Base-by-base conservation (phyloP, 2,329 filamentous ascomycete species). In the Colletotrichum destructivum region DNA sequence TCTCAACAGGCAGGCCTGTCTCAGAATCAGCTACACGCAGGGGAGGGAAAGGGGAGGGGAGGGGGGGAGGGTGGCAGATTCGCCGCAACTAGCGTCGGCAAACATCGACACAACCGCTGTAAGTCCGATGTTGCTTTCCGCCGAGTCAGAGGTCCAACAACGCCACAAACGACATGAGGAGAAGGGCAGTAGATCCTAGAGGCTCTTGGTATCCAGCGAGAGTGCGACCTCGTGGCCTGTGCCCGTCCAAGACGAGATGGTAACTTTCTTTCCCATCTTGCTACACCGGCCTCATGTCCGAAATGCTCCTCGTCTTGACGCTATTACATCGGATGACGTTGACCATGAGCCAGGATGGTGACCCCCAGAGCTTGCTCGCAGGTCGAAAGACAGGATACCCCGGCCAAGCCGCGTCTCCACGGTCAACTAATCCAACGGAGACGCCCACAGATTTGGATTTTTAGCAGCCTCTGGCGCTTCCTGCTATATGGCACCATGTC, bases 241-340 rank as follows among this genome's bases (percentile, higher is more conserved):
- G 59, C 46, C 47, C 13, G 21, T 42, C 47, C 16, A 18, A 40
- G 40, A 31, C 9, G 26, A 12, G 26, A 16, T 31, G 16, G 5
- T 31, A 2, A n/a, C 21, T n/a, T 9, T 51, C 35, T 12, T 11
- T 44, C 42, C 21, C n/a, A 13, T 44, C 51, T 56, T 61, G 63
- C 55, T 49, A 38, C 68, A 38, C 52, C 46, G 31, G 46, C 15
- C 42, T 64, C 64, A 59, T 54, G 46, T 59, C 64, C 3, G 26
- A 44, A 51, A 62, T 23, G 44, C 44, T 55, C 60, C 62, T 55
- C 21, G 40, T 55, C 56, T 62, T 59, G 64, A 59, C 46, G 57
- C 52, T 57, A 46, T 63, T 57, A 52, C 69, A 62, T 62, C 62
- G 63, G 57, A 62, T 62, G 69, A 59, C 64, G 64, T 66, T 70